Conservation (phyloP, 2,329 filamentous ascomycete species). For the Aspergillus versicolor region DNA sequence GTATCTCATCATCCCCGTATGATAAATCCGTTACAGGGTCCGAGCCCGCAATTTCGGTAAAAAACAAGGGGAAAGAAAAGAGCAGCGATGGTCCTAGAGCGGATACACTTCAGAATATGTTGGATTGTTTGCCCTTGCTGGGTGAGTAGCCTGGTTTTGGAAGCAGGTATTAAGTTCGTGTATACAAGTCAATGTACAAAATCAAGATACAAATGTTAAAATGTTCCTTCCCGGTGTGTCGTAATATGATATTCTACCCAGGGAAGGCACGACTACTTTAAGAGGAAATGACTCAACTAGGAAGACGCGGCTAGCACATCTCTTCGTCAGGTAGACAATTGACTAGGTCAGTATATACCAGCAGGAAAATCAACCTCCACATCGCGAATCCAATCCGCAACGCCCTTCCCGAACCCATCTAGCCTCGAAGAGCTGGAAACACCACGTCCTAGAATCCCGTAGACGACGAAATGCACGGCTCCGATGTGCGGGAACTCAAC, state of each 20-base stretch:
- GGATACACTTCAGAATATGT: constrained; percentile 7
- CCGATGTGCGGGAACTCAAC: constrained; percentile 48
- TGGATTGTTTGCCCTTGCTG: constrained; percentile 29
- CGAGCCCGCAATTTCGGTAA: not conserved
- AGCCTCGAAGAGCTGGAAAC: constrained; percentile 51
- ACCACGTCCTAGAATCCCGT: constrained; percentile 45
- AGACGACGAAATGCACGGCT: constrained; percentile 54
- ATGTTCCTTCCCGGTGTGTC: not conserved
- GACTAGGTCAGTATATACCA: not conserved
- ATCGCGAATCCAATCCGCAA: constrained; percentile 52
- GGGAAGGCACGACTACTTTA: not conserved
- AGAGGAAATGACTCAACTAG: not conserved
- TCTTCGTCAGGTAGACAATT: no score
- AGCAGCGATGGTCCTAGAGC: not conserved
- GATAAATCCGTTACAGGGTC: not conserved
- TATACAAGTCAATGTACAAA: no score
- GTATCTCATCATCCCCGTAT: not conserved
- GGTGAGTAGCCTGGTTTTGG: not conserved
- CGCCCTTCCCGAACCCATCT: constrained; percentile 54
- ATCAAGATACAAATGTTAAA: no score
- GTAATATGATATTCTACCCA: not conserved
- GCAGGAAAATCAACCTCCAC: constrained; percentile 43
- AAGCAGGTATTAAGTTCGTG: no score
- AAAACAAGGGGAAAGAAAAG: not conserved
- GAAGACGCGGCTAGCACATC: no score